phyloP scores from a whole-genome alignment of 2,329 filamentous ascomycete genomes.

The Sporothrix curviconia region DNA sequence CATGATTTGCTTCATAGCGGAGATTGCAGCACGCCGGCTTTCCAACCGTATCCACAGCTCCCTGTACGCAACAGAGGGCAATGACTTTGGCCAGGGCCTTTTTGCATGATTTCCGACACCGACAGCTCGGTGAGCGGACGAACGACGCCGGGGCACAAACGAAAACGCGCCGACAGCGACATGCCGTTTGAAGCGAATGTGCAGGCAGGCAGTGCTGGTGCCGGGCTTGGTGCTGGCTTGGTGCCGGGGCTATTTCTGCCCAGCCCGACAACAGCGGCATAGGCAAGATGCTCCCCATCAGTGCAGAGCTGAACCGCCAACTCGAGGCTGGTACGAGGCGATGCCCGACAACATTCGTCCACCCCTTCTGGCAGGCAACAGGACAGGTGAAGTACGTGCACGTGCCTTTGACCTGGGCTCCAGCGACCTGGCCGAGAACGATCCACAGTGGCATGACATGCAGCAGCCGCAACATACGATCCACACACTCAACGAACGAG shows the following conservation, averaged over 20 bases:
- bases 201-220: not conserved
- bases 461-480: not conserved
- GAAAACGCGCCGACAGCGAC: constrained; percentile 1
- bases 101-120: not conserved
- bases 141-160: not conserved
- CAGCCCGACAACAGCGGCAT: constrained; percentile 21
- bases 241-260: no score
- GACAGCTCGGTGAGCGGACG: constrained; percentile 6
- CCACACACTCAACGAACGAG: constrained; percentile 43
- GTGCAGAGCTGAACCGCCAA: constrained; percentile 32
- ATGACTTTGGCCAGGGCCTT: constrained; percentile 18
- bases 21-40: constrained; percentile 36
- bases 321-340: constrained; percentile 33
- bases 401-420: not conserved
- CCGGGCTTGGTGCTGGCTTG: not conserved
- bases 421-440: not conserved
- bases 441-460: not conserved
- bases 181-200: not conserved
- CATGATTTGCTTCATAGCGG: constrained; percentile 35
- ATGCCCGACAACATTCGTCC: constrained; percentile 40
- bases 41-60: constrained; percentile 37
- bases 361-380: constrained; percentile 46
- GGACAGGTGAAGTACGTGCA: constrained; percentile 36
- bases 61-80: constrained; percentile 30
- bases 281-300: constrained; percentile 27